Evolutionary conservation across 2,329 filamentous ascomycete genomes (phyloP), one percentile per base, ranked within the genome.

Genomic region (Sphaerulina vaccinii): DNA sequence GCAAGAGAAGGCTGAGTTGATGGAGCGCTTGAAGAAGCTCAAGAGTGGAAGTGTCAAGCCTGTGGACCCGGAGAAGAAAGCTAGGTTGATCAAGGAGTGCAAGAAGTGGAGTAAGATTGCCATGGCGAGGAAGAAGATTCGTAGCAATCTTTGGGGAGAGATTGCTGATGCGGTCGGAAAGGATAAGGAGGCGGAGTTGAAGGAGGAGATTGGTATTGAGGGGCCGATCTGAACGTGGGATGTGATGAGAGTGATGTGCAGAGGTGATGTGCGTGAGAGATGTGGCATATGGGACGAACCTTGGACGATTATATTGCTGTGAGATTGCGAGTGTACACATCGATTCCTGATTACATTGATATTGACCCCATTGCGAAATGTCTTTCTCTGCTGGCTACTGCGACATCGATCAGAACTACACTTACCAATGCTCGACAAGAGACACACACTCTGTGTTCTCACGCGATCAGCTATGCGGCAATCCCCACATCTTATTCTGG

Each of bases 71-170:
- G 71, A 76, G 46, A 79, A 82, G 63, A 71, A 73, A 41, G 70
- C 72, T 43, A 64, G 63, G 16, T 70, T 79, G 2, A 73, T 78
- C 35, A 65, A 55, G 45, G 75, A 77, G 51, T 75, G 74, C 68
- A 73, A 68, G 56, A 67, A 65, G 56, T 79, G 77, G 61, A 42
- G 46, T 55, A 55, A 66, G 61, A 65, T 72, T 38, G 71, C 67
- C 33, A 62, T 51, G 23, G 63, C 64, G 39, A 74, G 80, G 52
- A 72, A 72, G 65, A 75, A 67, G 62, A 79, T 82, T 57, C 75
- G 72, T 45, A 64, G 59, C 42, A 75, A 80, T 54, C 61, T 82
- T 59, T 83, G n/a, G 79, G 80, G 67, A 58, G 43, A 62, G 68
- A 50, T 75, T 79, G 57, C 71, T 72, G 52, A 13, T 32, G 62